Percentiles rank a stretch among this genome's conserved stretches.
Evolutionary conservation across 139 green algal genomes (phyloP).

Genomic region (Chlorella sp.): DNA sequence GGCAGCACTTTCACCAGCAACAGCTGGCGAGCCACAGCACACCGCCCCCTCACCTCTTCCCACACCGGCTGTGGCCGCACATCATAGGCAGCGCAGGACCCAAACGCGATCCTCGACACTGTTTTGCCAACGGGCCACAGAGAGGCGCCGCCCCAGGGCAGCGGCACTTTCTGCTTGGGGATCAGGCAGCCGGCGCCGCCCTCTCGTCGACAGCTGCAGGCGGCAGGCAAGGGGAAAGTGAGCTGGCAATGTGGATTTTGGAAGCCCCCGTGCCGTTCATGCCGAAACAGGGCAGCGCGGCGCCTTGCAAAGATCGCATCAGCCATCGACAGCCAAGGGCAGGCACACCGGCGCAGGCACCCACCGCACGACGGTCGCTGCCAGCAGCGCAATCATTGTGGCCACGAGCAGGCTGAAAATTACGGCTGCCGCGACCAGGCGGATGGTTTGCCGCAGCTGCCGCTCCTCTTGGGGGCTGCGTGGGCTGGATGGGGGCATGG

Average conservation of each 20-base stretch:
- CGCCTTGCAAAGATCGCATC: too few relatives aligned
- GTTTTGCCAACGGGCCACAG: conserved; percentile 17
- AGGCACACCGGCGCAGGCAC: too few relatives aligned
- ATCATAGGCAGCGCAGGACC: conserved; percentile 66
- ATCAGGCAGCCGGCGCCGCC: conserved; percentile 26
- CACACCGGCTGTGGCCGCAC: conserved; percentile 59
- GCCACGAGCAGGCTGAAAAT: conserved; percentile 17
- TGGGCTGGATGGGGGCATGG: background rate
- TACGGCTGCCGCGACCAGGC: background rate
- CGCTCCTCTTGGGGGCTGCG: background rate
- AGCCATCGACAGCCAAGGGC: too few relatives aligned
- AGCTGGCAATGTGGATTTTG: too few relatives aligned
- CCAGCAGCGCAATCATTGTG: conserved; percentile 9
- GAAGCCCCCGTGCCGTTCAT: too few relatives aligned
- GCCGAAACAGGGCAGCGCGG: too few relatives aligned
- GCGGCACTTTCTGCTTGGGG: background rate
- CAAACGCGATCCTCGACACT: conserved; percentile 59
- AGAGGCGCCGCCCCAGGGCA: background rate
- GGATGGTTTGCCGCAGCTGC: background rate
- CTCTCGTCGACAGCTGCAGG: conserved; percentile 5
- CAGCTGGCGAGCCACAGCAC: too few relatives aligned
- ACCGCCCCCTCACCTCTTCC: conserved; percentile 29
- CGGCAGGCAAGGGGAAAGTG: too few relatives aligned
- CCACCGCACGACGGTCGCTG: background rate
- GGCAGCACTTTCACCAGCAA: too few relatives aligned